Conservation (phyloP, 2,329 filamentous ascomycete species). For the Penicillium sp. region DNA sequence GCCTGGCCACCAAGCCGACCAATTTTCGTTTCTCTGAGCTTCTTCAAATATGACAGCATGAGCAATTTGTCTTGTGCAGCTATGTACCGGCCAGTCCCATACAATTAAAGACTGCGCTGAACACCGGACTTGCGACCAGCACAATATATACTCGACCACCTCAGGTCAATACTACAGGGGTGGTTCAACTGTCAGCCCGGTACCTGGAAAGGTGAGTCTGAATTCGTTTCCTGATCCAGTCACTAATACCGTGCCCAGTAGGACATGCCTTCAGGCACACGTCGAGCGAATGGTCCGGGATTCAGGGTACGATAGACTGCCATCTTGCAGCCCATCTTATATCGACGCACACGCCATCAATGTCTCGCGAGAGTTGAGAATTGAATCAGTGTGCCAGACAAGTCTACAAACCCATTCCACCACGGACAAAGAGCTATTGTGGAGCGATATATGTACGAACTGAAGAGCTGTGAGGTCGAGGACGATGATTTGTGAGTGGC, state of each 20-base stretch:
- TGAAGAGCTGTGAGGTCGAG: background rate
- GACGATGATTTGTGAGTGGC: background rate
- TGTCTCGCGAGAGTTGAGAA: background rate
- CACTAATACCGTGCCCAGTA: background rate
- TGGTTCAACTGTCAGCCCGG: too few species aligned
- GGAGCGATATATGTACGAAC: background rate
- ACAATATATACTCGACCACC: background rate
- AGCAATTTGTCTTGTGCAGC: background rate
- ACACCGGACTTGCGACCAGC: background rate
- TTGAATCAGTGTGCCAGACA: background rate
- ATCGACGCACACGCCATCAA: background rate
- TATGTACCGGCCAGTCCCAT: background rate
- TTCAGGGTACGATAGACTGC: background rate
- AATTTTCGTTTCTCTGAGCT: background rate
- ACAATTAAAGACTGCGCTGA: background rate
- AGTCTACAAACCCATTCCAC: background rate
- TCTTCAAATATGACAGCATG: background rate
- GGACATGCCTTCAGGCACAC: background rate
- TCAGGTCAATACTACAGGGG: too few species aligned
- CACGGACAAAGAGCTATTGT: background rate
- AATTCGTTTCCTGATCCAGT: too few species aligned
- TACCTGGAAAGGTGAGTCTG: too few species aligned
- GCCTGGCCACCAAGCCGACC: too few species aligned
- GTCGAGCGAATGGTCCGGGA: too few species aligned
- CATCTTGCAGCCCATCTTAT: background rate